Evolutionary conservation across 2,329 filamentous ascomycete genomes (phyloP), one percentile per base, ranked within the genome.

Genomic region (Aspergillus oerlinghausenensis): DNA sequence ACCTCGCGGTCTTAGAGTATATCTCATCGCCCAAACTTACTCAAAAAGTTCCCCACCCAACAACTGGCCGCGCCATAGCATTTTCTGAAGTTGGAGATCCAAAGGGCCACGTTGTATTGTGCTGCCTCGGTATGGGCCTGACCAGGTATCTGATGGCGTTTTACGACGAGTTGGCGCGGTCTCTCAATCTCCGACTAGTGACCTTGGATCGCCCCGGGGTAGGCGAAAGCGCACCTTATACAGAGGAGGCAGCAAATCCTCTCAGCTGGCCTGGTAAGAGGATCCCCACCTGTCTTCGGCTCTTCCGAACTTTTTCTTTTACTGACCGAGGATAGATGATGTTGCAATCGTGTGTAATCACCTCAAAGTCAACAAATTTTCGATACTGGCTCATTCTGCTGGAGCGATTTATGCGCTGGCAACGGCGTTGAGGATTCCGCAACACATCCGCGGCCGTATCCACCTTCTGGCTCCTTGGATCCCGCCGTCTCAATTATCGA

Each of bases 321-420:
- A 60, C 64, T 60, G 52, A 61, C 47, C 9, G 19, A 21, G 19
- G 45, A 3, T 59, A 78, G 85, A 88, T 65, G 94, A 99, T 73
- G 91, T 99, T 14, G 89, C 95, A 58, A 88, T 92, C 52, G 96
- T 99, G 57, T 99, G 94, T 72, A 90, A 96, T 68, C 81, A 89
- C 14, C 81, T 99, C 48, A 92, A 91, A 65, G 95, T 99, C 61
- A 94, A 88, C 10, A 96, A 96, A 64, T 99, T 99, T 70, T 97
- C 93, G 6, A 89, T 99, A 21, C 82, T 99, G 1, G 94, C 94
- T 1, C 94, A 99, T 73, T 97, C 93, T 0, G 94, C 94, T 0
- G 94, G 94, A 17, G 93, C 94, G n/a, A 96, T 99, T 52, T 99
- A 99, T 70, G 94, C 94, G 1, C 83, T 99, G 19, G 94, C 94